phyloP scores from a whole-genome alignment of 1,139 yeast genomes.

The Saccharomyces uvarum region DNA sequence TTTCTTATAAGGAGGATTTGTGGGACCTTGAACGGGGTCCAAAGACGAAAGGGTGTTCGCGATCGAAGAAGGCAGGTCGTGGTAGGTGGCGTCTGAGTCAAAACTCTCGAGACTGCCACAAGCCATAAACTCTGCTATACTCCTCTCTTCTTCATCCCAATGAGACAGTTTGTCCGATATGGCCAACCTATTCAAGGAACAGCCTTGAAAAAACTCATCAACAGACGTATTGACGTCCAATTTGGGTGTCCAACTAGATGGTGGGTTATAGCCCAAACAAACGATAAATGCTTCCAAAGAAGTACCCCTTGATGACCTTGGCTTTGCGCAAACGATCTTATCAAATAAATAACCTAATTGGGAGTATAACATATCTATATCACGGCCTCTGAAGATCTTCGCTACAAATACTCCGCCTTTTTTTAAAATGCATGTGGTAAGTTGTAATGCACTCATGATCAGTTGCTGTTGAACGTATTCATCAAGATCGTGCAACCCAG shows the following conservation, averaged over 20 bases:
- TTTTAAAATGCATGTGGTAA: slow-evolving; percentile 79
- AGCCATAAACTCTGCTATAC: slow-evolving; percentile 80
- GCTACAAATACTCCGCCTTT: slow-evolving; percentile 94
- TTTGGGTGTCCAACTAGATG: slow-evolving; percentile 72
- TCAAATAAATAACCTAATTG: slow-evolving; percentile 82
- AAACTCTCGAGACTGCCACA: slow-evolving; percentile 84
- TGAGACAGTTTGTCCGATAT: slow-evolving; percentile 34
- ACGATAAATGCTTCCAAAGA: slow-evolving; percentile 91
- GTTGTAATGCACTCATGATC: slow-evolving; percentile 79
- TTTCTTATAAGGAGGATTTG: slow-evolving; percentile 91
- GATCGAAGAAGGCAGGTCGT: slow-evolving; percentile 22
- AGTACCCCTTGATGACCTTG: slow-evolving; percentile 88
- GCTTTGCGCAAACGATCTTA: slow-evolving; percentile 87
- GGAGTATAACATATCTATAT: slow-evolving; percentile 81
- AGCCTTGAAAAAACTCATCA: slow-evolving; percentile 70
- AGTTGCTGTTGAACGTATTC: slow-evolving; percentile 95
- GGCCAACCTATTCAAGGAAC: slow-evolving; percentile 49
- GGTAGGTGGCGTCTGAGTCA: slow-evolving; percentile 93
- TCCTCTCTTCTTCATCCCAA: slow-evolving; percentile 54
- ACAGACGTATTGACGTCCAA: slow-evolving; percentile 54
- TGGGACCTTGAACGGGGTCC: slow-evolving; percentile 90
- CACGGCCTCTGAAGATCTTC: slow-evolving; percentile 91
- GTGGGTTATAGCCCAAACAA: slow-evolving; percentile 78
- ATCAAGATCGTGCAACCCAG: slow-evolving; percentile 92
- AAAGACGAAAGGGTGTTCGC: slow-evolving; percentile 30